Base-by-base conservation (phyloP, 2,329 filamentous ascomycete species). In the Colletotrichum navitas region DNA sequence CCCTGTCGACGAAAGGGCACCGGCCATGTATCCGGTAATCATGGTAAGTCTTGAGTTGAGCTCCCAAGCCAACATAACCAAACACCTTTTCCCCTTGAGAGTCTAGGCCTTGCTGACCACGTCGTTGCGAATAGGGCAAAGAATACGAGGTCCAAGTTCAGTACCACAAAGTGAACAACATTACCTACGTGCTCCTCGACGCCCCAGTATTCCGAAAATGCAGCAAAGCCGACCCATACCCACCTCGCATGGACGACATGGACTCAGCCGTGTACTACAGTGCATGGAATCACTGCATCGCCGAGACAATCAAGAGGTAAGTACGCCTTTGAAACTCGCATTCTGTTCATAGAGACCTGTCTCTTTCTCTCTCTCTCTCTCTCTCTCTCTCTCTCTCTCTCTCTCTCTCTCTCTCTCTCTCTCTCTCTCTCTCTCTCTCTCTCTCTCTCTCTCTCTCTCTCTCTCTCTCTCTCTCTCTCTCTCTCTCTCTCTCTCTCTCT, bases 201-300 rank as follows among this genome's bases (percentile, higher is more conserved):
- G 88, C 89, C 0, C 89, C 89, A 0, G 86, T 92, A 14, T 92
- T 92, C 81, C 85, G 90, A 66, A 84, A 88, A 71, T 90, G 92
- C 77, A 87, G 87, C 2, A 87, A 87, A 74, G 81, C 85, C 21
- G 88, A 92, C 73, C 90, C 90, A 0, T 92, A 92, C 76, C 90
- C 90, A 14, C 83, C 89, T 45, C 86, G 90, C 39, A 92, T 92
- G 90, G 90, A 92, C 77, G 90, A 92, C 76, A 83, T 92, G 65
- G 88, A 90, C 73, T 89, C 86, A 73, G 90, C 90, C 11, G 88
- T 92, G 61, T 91, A 91, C 80, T 92, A 92, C 77, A 91, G 89
- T 3, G 89, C 89, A 1, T 92, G 65, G 65, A 92, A 92, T 73
- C 87, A 89, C 77, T 92, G 90, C 77, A 91, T 92, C 75, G 89